Conservation (phyloP, 306 rosid genomes). For the Arachis hypogaea region DNA sequence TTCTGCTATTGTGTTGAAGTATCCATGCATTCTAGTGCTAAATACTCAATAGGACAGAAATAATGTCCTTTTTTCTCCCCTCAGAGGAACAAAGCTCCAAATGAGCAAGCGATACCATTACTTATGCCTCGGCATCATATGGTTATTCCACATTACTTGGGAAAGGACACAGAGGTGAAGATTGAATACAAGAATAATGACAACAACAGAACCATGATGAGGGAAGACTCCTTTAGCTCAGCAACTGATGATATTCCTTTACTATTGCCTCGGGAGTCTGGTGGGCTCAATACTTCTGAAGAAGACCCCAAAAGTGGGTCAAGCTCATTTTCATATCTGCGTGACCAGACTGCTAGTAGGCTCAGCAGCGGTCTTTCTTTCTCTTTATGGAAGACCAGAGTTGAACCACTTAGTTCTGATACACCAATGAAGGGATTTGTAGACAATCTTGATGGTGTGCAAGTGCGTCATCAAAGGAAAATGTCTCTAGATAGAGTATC, state of each 20-base stretch:
- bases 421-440: conserved; percentile 74
- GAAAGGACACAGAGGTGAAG: conserved; percentile 58
- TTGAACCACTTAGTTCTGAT: conserved; percentile 55
- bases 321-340: conserved; percentile 33
- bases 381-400: conserved; percentile 50
- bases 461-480: conserved; percentile 49
- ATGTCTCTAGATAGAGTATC: conserved; percentile 44
- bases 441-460: conserved; percentile 52
- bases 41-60: conserved; percentile 29
- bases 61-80: conserved; percentile 28
- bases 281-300: conserved; percentile 42
- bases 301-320: conserved; percentile 48
- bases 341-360: conserved; percentile 42
- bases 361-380: conserved; percentile 44
- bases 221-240: conserved; percentile 73
- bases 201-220: conserved; percentile 41
- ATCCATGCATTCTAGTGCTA: conserved; percentile 35
- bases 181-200: conserved; percentile 46
- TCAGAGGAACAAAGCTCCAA: conserved; percentile 97
- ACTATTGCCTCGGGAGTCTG: conserved; percentile 74
- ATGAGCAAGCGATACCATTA: conserved; percentile 91
- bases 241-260: conserved; percentile 84
- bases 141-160: conserved; percentile 99
- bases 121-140: conserved; percentile 99
- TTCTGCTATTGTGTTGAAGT: conserved; percentile 24